Evolutionary conservation across 2,329 filamentous ascomycete species (phyloP).

Genomic region (Penicillium sp.): DNA sequence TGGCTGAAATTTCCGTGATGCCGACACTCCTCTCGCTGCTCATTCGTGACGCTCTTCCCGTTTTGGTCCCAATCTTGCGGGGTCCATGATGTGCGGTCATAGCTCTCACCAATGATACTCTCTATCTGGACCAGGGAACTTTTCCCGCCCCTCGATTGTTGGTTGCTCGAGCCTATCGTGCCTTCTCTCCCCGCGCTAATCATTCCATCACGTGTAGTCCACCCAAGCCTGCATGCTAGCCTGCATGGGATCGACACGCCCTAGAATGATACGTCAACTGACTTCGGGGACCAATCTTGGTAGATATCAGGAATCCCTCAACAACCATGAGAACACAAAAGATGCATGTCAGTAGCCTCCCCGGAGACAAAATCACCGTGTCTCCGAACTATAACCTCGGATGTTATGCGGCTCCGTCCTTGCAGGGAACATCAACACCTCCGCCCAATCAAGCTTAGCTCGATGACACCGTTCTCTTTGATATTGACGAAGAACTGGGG

Average conservation of each 20-base stretch:
- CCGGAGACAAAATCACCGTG: not conserved
- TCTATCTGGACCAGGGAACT: not conserved
- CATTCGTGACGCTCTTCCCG: not conserved
- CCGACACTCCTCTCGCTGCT: not conserved
- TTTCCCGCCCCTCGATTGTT: not conserved
- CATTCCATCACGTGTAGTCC: not conserved
- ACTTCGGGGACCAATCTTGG: not conserved
- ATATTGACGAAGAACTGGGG: not conserved
- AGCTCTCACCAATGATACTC: not conserved
- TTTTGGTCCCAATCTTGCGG: not conserved
- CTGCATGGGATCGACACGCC: not conserved
- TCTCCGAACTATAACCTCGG: not conserved
- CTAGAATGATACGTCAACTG: not conserved
- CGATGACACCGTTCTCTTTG: not conserved
- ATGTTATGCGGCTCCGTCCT: constrained; percentile 1
- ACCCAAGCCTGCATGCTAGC: not conserved
- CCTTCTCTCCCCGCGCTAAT: not conserved
- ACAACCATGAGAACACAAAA: not conserved
- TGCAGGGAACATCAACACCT: not conserved
- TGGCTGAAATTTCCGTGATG: not conserved
- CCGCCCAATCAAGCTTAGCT: constrained; percentile 6
- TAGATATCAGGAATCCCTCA: not conserved
- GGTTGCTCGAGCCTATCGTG: not conserved
- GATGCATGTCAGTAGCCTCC: not conserved
- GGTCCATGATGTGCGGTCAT: not conserved